Evolutionary conservation across 306 rosid genomes (phyloP).

Genomic region (Begonia peltatifolia): DNA sequence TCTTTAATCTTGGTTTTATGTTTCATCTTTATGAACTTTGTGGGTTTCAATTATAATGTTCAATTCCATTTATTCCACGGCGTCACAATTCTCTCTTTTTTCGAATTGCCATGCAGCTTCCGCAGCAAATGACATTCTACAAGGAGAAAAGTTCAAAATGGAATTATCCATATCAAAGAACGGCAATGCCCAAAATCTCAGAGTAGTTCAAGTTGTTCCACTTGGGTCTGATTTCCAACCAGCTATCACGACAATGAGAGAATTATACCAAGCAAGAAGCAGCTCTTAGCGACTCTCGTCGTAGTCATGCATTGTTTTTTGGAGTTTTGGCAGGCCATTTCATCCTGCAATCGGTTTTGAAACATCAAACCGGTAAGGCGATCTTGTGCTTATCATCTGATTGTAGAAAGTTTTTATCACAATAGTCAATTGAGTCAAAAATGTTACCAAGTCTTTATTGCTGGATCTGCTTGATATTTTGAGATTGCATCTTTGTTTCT

Average conservation of each 20-base stretch:
- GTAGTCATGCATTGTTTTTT: no score
- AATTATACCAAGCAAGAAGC: slow-evolving; percentile 18
- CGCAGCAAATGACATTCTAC: slow-evolving; percentile 30
- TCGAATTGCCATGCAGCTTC: slow-evolving; percentile 22
- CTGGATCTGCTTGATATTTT: no score
- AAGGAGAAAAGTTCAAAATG: slow-evolving; percentile 52
- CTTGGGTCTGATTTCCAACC: slow-evolving; percentile 42
- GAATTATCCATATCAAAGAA: slow-evolving; percentile 42
- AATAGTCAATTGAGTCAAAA: no score
- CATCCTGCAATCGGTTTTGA: no score
- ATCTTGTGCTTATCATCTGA: no score
- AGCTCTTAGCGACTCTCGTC: slow-evolving; percentile 8
- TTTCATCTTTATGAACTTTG: background rate
- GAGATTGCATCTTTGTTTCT: no score
- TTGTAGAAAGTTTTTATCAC: no score
- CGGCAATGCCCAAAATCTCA: slow-evolving; percentile 35
- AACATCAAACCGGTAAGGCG: no score
- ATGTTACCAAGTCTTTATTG: no score
- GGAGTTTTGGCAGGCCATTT: no score
- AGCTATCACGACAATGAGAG: slow-evolving; percentile 31
- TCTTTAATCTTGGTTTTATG: background rate
- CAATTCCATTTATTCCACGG: no score
- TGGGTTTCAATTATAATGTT: no score
- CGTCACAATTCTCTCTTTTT: background rate
- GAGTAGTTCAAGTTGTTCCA: slow-evolving; percentile 32